Evolutionary conservation across 148 eudicot genomes (phyloP), one percentile per base, ranked within the genome.

Genomic region (Heliosperma pusillum): DNA sequence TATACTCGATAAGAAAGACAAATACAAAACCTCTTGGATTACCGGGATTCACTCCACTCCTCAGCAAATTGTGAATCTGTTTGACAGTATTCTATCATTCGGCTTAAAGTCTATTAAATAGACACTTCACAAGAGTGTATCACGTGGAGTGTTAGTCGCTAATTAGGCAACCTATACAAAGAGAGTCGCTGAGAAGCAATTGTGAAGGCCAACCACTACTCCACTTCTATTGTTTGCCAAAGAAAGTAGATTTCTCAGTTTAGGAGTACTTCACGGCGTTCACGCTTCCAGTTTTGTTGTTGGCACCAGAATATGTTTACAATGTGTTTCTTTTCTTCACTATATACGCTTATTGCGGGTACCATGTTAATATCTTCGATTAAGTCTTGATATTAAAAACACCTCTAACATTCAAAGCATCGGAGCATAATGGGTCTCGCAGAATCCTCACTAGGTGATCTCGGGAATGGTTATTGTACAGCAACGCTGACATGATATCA

Each of bases 381-480:
- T n/a, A 57, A 8, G 24, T 57, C 22, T 7, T 57, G 25, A 59
- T 21, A 9, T 22, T 59, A 21, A 21, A 36, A 59, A 59, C 10
- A 59, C 64, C 64, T 2, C 64, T 59, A 22, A 59, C 25, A 59
- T 21, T 42, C 42, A 67, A 67, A 26, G 71, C 33, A 67, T 24
- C 26, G 17, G 15, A 0, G 4, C 17, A 67, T 19, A 55, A 26
- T 40, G 27, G 26, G 53, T 44, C 52, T 40, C 15, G 17, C 47
- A 36, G 12, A 66, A 36, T 16, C 26, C 21, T 29, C 17, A 67
- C 29, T 21, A 67, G 52, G 53, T n/a, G 53, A 67, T n/a, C 71
- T 42, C 10, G 20, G 9, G n/a, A 64, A 64, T 64, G 15, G 27
- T 9, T 40, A 67, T 40, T 67, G 53, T 20, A 44, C 70, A 66